Evolutionary conservation across 208 protist genomes (phyloP), one percentile per base, ranked within the genome.

Genomic region (Acanthamoeba culbertsoni): DNA sequence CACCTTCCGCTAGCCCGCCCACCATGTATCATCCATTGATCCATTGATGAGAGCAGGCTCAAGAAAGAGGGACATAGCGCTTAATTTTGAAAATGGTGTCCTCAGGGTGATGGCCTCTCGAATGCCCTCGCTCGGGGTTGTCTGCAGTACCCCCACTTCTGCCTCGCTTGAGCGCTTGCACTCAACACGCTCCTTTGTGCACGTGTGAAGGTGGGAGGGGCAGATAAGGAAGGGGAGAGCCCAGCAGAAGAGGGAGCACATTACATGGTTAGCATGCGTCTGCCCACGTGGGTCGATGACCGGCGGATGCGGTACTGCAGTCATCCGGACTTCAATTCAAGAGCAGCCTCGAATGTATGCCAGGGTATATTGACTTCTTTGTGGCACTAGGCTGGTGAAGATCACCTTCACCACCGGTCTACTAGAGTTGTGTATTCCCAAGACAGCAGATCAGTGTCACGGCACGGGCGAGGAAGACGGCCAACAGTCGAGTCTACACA

Each of bases 391-490:
- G 42, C 28, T 26, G 2, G 51, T 88, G 1, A 88, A 88, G 45
- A 88, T 62, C 77, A 46, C 77, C 45, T 88, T 88, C 46, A 43
- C 77, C 28, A 88, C 77, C 8, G 77, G 77, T 23, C 48, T 88
- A 10, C 37, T 88, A 46, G 77, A 88, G 46, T 18, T 88, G 2
- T 88, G 77, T 33, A 88, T 88, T n/a, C 77, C 77, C 20, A 88
- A 88, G 37, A 59, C 51, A 59, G 23, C 23, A 14, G 51, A 59
- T 59, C 23, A 14, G 16, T 59, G 23, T 23, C 51, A 14, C 51
- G 23, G 16, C 51, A 14, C 14, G 16, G 51, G 23, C 51, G 51
- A 59, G 14, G 16, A n/a, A n/a, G 51, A n/a, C n/a, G 14, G 51
- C 14, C 51, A 23, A 59, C 51, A 14, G 51, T 59, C 23, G 51